A percentile compares a stretch with the other conserved stretches of the same genome.
Evolutionary conservation across 192 early-diverging fungal species (phyloP).

Genomic region (Mortierella claussenii): DNA sequence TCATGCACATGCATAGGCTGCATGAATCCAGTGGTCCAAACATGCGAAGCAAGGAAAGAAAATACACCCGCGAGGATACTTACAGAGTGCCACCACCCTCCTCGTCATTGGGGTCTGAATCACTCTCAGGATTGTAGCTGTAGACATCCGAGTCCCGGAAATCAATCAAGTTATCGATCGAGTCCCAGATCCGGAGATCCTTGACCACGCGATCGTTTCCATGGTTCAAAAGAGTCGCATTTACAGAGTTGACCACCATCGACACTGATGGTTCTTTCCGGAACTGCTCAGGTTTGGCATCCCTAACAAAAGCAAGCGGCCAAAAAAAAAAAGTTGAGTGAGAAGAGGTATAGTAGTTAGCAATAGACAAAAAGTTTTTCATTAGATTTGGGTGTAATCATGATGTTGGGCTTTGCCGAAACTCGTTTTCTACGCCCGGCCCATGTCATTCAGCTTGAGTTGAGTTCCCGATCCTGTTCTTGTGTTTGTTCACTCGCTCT

Average conservation of each 20-base stretch:
- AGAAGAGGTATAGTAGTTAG: not conserved
- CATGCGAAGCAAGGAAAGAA: slow-evolving; percentile 24
- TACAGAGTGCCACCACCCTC: slow-evolving; percentile 73
- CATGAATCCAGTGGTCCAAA: not conserved
- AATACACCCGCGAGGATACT: too few relatives aligned
- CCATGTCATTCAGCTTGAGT: slow-evolving; percentile 10
- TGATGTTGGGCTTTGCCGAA: not conserved
- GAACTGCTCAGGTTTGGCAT: slow-evolving; percentile 83
- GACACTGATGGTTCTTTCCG: slow-evolving; percentile 76
- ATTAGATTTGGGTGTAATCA: too few relatives aligned
- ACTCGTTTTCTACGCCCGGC: not conserved
- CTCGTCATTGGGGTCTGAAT: slow-evolving; percentile 91
- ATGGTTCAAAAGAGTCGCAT: slow-evolving; percentile 85
- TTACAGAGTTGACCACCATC: slow-evolving; percentile 85
- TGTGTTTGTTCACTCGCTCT: not conserved
- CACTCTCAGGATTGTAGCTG: slow-evolving; percentile 87
- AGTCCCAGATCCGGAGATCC: slow-evolving; percentile 84
- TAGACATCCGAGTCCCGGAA: slow-evolving; percentile 91
- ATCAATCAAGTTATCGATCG: slow-evolving; percentile 85
- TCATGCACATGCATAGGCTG: not conserved
- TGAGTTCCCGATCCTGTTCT: slow-evolving; percentile 44
- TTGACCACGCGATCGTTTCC: slow-evolving; percentile 74
- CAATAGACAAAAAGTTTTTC: not conserved
- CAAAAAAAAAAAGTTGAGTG: not conserved
- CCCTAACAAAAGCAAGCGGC: slow-evolving; percentile 65